Evolutionary conservation across 768 basidiomycete genomes (phyloP).

Genomic region (Pulveroboletus sp.): DNA sequence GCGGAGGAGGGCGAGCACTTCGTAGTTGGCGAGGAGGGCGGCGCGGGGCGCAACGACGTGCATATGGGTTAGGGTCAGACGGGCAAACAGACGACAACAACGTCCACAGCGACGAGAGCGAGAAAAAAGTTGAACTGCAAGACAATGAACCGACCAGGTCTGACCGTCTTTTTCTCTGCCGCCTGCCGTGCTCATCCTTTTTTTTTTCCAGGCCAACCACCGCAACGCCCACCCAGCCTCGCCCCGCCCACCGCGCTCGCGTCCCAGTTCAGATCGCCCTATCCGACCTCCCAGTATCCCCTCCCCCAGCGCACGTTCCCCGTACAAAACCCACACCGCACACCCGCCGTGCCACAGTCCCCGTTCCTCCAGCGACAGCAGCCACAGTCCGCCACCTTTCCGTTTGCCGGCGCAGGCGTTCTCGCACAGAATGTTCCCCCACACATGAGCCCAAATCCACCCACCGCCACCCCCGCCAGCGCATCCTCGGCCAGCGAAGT

Average conservation of each 20-base stretch:
- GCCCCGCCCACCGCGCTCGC: slow-evolving; percentile 61
- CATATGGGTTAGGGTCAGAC: slow-evolving; percentile 27
- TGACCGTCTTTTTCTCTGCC: slow-evolving; percentile 20
- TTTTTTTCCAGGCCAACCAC: slow-evolving; percentile 63
- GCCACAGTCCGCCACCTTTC: slow-evolving; percentile 45
- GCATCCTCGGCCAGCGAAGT: slow-evolving; percentile 71
- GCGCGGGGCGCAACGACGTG: slow-evolving; percentile 51
- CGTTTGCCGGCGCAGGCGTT: slow-evolving; percentile 46
- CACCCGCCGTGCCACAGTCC: slow-evolving; percentile 55
- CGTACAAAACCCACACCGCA: slow-evolving; percentile 56
- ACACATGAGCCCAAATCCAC: slow-evolving; percentile 52
- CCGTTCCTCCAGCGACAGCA: slow-evolving; percentile 63
- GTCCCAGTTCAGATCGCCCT: slow-evolving; percentile 59
- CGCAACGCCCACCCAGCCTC: slow-evolving; percentile 76
- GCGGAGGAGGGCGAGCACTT: slow-evolving; percentile 76
- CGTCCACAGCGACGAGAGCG: slow-evolving; percentile 4
- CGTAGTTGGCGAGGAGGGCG: slow-evolving; percentile 85
- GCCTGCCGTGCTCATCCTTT: slow-evolving; percentile 20
- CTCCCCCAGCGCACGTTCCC: slow-evolving; percentile 29
- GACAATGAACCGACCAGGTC: slow-evolving; percentile 64
- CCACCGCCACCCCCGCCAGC: slow-evolving; percentile 36
- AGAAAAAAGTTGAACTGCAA: slow-evolving; percentile 12
- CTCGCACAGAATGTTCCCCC: slow-evolving; percentile 58
- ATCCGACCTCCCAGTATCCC: slow-evolving; percentile 37
- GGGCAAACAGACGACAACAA: slow-evolving; percentile 29